A percentile compares a stretch with the other conserved stretches of the same genome.
Conservation (phyloP, 2,329 filamentous ascomycete genomes). For the Aureobasidium lini region DNA sequence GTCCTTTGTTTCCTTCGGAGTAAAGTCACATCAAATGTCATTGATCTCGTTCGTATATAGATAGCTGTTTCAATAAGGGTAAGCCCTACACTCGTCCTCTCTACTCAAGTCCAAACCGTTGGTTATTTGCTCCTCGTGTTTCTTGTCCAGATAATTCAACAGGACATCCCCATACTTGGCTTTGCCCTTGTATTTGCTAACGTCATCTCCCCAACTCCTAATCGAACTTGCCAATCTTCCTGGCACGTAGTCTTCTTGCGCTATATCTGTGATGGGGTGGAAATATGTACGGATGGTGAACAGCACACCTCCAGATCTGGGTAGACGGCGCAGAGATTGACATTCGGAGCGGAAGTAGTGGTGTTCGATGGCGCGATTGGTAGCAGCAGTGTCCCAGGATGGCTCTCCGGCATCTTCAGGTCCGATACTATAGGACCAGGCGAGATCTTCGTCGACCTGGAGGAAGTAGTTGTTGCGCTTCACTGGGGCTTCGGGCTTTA, state of each 20-base stretch:
- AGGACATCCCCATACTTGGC: slow-evolving; percentile 67
- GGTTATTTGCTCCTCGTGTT: slow-evolving; percentile 66
- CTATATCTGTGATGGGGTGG: slow-evolving; percentile 60
- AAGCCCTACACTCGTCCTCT: slow-evolving; percentile 53
- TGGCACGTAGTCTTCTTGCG: slow-evolving; percentile 66
- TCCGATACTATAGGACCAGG: slow-evolving; percentile 73
- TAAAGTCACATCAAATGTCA: too few relatives aligned
- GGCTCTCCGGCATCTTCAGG: slow-evolving; percentile 55
- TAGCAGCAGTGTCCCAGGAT: slow-evolving; percentile 70
- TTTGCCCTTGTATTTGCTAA: slow-evolving; percentile 68
- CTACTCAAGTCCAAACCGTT: slow-evolving; percentile 54
- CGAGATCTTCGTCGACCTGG: slow-evolving; percentile 70
- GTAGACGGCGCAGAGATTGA: slow-evolving; percentile 52
- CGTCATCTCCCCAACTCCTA: slow-evolving; percentile 73
- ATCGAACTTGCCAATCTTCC: slow-evolving; percentile 70
- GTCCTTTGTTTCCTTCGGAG: too few relatives aligned
- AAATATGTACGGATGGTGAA: slow-evolving; percentile 82
- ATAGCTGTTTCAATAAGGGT: slow-evolving; percentile 46
- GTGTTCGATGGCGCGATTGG: slow-evolving; percentile 62
- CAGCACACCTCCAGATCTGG: slow-evolving; percentile 42
- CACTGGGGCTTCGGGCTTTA: slow-evolving; percentile 60
- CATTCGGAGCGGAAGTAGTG: slow-evolving; percentile 73
- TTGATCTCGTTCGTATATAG: too few relatives aligned
- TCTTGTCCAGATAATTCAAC: slow-evolving; percentile 66
- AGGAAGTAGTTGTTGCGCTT: slow-evolving; percentile 79